These are phyloP conservation scores for Leccinum pachyderme DNA, from an alignment of 1,284 basidiomycete species.

Conservation along the genomic window DNA sequence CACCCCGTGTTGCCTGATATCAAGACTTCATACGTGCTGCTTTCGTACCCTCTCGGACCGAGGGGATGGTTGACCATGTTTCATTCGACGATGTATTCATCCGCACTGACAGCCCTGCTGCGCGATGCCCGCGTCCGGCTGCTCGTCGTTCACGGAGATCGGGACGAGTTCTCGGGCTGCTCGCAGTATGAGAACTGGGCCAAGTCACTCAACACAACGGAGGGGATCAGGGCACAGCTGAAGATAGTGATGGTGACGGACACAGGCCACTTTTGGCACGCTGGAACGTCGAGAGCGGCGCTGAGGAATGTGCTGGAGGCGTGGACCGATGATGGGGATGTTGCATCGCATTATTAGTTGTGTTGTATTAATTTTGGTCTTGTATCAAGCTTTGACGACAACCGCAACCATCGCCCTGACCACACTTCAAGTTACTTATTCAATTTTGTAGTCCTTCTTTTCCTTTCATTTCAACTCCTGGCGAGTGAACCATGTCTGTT, in stretches of 20 bases:
- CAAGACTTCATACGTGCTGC: slow-evolving; percentile 60
- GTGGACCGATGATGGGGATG: slow-evolving; percentile 20
- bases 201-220: slow-evolving; percentile 35
- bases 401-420: slow-evolving; percentile 30
- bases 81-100: slow-evolving; percentile 50
- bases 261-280: slow-evolving; percentile 50
- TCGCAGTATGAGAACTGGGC: slow-evolving; percentile 58
- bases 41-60: slow-evolving; percentile 77
- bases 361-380: neutral
- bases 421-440: slow-evolving; percentile 11
- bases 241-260: slow-evolving; percentile 36
- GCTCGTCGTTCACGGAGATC: slow-evolving; percentile 66
- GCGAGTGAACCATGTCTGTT: slow-evolving; percentile 28
- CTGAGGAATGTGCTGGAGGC: slow-evolving; percentile 19
- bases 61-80: slow-evolving; percentile 70
- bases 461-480: slow-evolving; percentile 17
- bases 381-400: slow-evolving; percentile 19
- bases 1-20: slow-evolving; percentile 51
- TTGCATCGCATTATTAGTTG: neutral
- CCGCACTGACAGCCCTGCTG: slow-evolving; percentile 49
- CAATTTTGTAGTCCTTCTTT: slow-evolving; percentile 11
- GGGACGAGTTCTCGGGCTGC: slow-evolving; percentile 68
- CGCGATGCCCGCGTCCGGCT: slow-evolving; percentile 45
- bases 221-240: slow-evolving; percentile 20
- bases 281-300: slow-evolving; percentile 15